Base-by-base conservation (phyloP, 192 early-diverging fungal genomes). In the Backusella luteola region DNA sequence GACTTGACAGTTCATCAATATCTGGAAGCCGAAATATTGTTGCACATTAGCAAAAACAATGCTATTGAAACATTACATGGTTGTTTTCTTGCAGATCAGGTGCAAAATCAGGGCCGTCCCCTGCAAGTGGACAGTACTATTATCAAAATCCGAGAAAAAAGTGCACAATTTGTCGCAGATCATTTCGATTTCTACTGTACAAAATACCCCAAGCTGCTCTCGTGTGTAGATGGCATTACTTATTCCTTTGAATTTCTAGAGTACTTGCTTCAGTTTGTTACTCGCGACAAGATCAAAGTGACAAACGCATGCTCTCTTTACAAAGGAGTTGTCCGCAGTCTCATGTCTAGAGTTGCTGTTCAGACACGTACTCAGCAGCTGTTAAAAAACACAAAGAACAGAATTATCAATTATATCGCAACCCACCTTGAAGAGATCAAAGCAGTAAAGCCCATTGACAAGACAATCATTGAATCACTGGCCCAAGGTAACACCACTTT, bases 131-230 rank as follows among this genome's bases (percentile, higher is more conserved):
- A 74, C 34, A 34, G 35, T 14, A 71, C 72, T 21, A 35, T 77
- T n/a, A 34, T 67, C 38, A 68, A 69, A 8, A 53, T 73, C n/a
- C 73, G 74, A n/a, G 39, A 69, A 17, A 71, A 42, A 17, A 36
- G 59, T 34, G 71, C 80, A 4, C 53, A 52, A 8, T 39, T 75
- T 19, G 66, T 81, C 35, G 76, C 73, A 17, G 67, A 59, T 19
- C 59, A 81, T 34, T 81, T 81, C 44, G 23, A 69, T n/a, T 81
- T 75, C 35, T 81, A 78, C 49, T 81, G 80, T 38, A 71, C 76
- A 7, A n/a, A 81, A 72, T 81, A 81, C 29, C 80, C 80, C 0
- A 73, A 73, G 6, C 41, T 81, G 21, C 21, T 81, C 0, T 81
- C 80, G 1, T 81, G 80, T 63, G 70, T 81, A 1, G 80, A 81